Base-by-base conservation (phyloP, 2,329 filamentous ascomycete species). In the Penicillium frequentans region DNA sequence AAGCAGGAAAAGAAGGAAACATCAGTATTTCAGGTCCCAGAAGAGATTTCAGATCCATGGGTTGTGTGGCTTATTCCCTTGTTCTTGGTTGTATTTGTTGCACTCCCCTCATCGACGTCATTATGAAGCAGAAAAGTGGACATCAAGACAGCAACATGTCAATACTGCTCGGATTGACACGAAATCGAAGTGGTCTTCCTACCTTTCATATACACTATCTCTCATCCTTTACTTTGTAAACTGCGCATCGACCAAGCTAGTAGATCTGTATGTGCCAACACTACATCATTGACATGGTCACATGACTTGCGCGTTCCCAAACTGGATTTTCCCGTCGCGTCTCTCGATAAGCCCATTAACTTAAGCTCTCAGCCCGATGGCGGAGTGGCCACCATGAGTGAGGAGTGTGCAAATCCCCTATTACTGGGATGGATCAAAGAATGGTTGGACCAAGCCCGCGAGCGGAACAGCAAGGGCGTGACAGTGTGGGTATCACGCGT, bases 401-500 rank as follows among this genome's bases (percentile, higher is more conserved):
- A 77, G 49, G 65, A 68, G 14, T 87, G 84, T 62, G 82, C 86
- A 16, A 95, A 95, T 65, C 86, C 90, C 5, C 79, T 90, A 42
- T 81, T 91, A 9, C 80, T 93, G 11, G 76, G 77, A 62, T 93
- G 89, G 86, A 85, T 93, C 50, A 87, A 90, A 68, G 89, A 92
- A 77, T 91, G 88, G 88, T 82, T 89, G 49, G 88, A 92, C 45
- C 71, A 83, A 42, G 90, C 89, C 13, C 81, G 83, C 49, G 85
- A 90, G 64, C 83, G 83, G 46, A 90, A 88, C 68, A 84, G 85
- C 19, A 91, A 90, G 70, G 88, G 88, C 23, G 75, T 86, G 24
- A 84, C 82, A 48, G 76, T 79, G 77, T 81, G 54, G 42, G 72
- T 68, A 52, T 55, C 53, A 42, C n/a, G 45, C 37, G 14, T 52